Percentiles rank a stretch among this genome's conserved stretches.
phyloP scores from a whole-genome alignment of 2,329 filamentous ascomycete genomes.

The Drechslerella dactyloides region DNA sequence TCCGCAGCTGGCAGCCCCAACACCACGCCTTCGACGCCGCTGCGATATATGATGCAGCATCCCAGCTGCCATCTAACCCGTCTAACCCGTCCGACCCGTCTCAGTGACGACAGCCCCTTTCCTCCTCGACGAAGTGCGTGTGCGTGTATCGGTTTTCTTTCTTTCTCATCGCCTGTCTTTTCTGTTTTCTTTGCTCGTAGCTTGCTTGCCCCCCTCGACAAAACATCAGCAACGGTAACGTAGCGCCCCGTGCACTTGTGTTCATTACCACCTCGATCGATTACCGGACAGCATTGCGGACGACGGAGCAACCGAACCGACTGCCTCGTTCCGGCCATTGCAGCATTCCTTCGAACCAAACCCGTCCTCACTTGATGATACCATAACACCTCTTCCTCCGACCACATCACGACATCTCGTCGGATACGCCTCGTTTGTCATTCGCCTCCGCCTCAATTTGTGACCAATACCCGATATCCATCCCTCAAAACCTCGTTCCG shows the following conservation, averaged over 20 bases:
- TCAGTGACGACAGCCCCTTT: background rate
- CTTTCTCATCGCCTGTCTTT: background rate
- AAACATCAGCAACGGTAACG: background rate
- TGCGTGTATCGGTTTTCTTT: background rate
- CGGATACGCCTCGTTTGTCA: conserved; percentile 21
- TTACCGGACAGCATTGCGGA: too few species aligned
- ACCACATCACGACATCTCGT: conserved; percentile 13
- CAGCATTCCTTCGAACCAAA: conserved; percentile 32
- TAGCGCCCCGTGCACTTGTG: too few species aligned
- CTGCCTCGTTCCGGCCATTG: conserved; percentile 27
- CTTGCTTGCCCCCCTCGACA: background rate
- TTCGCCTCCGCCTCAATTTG: background rate
- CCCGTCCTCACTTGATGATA: conserved; percentile 18
- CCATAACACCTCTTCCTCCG: background rate
- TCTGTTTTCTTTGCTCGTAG: background rate
- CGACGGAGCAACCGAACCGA: too few species aligned
- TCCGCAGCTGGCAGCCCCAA: conserved; percentile 13
- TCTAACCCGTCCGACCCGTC: background rate
- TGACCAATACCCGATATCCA: background rate
- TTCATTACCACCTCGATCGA: too few species aligned
- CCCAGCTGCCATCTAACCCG: too few species aligned
- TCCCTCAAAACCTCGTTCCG: background rate
- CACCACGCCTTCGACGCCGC: conserved; percentile 20
- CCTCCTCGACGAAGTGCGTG: background rate
- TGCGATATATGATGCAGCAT: conserved; percentile 21